A percentile compares a stretch with the other conserved stretches of the same genome.
These are phyloP conservation scores for Aspergillus nanangensis DNA, from an alignment of 495 filamentous ascomycete genomes.

Conservation along the genomic window DNA sequence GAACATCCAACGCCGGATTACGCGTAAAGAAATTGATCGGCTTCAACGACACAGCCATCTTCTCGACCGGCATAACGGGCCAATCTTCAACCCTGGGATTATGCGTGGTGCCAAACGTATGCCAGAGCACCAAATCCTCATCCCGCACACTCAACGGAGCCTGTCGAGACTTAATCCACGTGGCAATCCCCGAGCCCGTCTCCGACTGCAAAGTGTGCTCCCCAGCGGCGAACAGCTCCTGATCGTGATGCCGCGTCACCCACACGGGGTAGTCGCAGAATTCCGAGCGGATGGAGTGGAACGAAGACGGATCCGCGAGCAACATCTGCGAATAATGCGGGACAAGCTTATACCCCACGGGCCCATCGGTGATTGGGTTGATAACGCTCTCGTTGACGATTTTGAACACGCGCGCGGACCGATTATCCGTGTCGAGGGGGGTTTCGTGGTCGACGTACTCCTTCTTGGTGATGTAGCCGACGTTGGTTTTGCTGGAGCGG, in stretches of 20 bases:
- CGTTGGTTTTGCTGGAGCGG: slow-evolving; percentile 64
- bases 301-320: slow-evolving; percentile 63
- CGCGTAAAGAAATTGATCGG: slow-evolving; percentile 68
- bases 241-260: slow-evolving; percentile 70
- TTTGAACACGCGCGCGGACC: slow-evolving; percentile 68
- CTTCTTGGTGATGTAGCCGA: slow-evolving; percentile 60
- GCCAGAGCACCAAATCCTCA: slow-evolving; percentile 44
- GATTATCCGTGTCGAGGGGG: slow-evolving; percentile 58
- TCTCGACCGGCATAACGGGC: slow-evolving; percentile 57
- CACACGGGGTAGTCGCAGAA: slow-evolving; percentile 76
- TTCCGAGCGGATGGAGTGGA: slow-evolving; percentile 70
- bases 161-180: slow-evolving; percentile 10
- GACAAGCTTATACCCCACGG: slow-evolving; percentile 74
- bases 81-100: slow-evolving; percentile 57
- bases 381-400: slow-evolving; percentile 67
- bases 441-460: slow-evolving; percentile 53
- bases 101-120: slow-evolving; percentile 59
- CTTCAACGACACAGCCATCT: slow-evolving; percentile 52
- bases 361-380: slow-evolving; percentile 67
- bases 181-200: slow-evolving; percentile 42
- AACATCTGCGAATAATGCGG: slow-evolving; percentile 72
- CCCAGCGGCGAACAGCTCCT: slow-evolving; percentile 75
- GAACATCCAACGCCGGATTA: slow-evolving; percentile 56
- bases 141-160: slow-evolving; percentile 41
- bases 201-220: slow-evolving; percentile 77